Conservation (phyloP, 495 filamentous ascomycete species). For the Hypoxylon trugodes region DNA sequence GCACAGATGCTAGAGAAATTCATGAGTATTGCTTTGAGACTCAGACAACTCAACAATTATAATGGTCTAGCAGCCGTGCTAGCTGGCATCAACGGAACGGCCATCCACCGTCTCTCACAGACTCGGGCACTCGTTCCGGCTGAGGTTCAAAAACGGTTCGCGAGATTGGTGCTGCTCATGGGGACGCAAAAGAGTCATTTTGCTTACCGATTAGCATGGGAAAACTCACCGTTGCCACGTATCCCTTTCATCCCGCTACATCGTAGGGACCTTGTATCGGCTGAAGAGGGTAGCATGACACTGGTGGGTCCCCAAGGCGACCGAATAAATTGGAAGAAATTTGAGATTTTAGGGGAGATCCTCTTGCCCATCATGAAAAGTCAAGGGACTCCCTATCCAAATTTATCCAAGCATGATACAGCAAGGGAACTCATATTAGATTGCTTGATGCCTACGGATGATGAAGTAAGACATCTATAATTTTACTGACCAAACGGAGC, state of each 20-base stretch:
- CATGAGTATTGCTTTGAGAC: slow-evolving; percentile 83
- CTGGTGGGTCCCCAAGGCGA: slow-evolving; percentile 78
- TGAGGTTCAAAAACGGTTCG: slow-evolving; percentile 79
- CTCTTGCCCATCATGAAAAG: slow-evolving; percentile 89
- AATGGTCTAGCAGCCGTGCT: slow-evolving; percentile 92
- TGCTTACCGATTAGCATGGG: slow-evolving; percentile 94
- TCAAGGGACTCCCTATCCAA: slow-evolving; percentile 83
- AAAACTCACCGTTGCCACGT: slow-evolving; percentile 86
- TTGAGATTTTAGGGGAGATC: slow-evolving; percentile 94
- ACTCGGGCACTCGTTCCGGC: slow-evolving; percentile 80
- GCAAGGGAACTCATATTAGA: slow-evolving; percentile 78
- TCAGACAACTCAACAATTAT: slow-evolving; percentile 95
- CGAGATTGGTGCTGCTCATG: slow-evolving; percentile 91
- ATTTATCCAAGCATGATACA: slow-evolving; percentile 70
- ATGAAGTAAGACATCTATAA: slow-evolving; percentile 58
- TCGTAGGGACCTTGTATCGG: slow-evolving; percentile 85
- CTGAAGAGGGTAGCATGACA: slow-evolving; percentile 90
- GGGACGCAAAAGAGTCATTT: slow-evolving; percentile 88
- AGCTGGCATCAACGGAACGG: slow-evolving; percentile 88
- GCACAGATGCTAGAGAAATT: slow-evolving; percentile 91
- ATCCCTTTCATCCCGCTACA: slow-evolving; percentile 97
- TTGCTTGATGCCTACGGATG: slow-evolving; percentile 62
- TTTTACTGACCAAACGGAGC: neutral
- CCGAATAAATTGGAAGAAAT: slow-evolving; percentile 97
- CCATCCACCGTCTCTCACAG: slow-evolving; percentile 84